Base-by-base conservation (phyloP, 768 basidiomycete species). In the Pulveroboletus ravenelii region DNA sequence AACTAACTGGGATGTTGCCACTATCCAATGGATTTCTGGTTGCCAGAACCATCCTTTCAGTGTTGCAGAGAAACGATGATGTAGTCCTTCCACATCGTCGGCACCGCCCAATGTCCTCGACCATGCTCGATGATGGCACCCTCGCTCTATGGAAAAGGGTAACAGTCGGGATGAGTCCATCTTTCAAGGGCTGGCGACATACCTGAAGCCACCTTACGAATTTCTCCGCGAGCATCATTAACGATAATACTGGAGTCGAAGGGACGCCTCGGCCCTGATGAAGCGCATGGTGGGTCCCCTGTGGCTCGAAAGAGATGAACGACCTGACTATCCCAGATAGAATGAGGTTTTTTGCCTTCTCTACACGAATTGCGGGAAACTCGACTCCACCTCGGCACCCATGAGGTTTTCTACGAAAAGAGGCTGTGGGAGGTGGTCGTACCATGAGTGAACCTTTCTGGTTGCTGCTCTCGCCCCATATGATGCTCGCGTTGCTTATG, bases 31-130 rank as follows among this genome's bases (percentile, higher is more conserved):
- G 20, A 77, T 54, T 48, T 74, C 75, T 17, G 70, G 63, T 47
- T 75, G 72, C 75, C 77, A 78, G 32, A 61, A 29, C 69, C 65
- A n/a, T 73, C 74, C 10, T 67, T 70, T 44, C 66, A 61, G 50
- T 76, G 75, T 10, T 68, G 55, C 35, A 76, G 48, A 38, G 64
- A 61, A 45, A 72, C 72, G 52, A 79, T 67, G 41, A 72, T 75
- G 20, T 23, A 58, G 35, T 72, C 64, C 29, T 62, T 53, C 46
- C 69, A 65, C 29, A 47, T 64, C 29, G 17, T 64, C 10, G 12
- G 12, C 10, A 32, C 32, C 32, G 13, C 13, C 74, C 76, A 79
- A 0, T 48, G 49, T 47, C 74, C 71, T 45, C 70, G 68, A 8
- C 72, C 74, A 17, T 51, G 63, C 47, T 76, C 70, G 1, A 67